Evolutionary conservation across 2,329 filamentous ascomycete species (phyloP).

Genomic region (Sporothrix protearum): DNA sequence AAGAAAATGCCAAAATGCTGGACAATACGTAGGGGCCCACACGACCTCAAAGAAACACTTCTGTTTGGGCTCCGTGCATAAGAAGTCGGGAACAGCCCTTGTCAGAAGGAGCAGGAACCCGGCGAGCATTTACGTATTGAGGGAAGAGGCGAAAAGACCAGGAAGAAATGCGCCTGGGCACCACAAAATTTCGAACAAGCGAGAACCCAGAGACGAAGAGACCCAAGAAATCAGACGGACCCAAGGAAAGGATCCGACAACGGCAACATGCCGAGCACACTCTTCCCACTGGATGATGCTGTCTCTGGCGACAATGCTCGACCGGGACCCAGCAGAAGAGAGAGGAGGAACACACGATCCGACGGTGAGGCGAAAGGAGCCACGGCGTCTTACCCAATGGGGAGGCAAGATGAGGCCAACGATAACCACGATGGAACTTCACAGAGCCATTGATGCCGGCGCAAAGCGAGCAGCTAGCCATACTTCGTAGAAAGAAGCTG

Average conservation of each 20-base stretch:
- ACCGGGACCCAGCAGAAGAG: background rate
- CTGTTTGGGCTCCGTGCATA: constrained; percentile 10
- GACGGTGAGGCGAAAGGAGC: background rate
- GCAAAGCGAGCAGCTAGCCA: background rate
- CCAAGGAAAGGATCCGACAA: background rate
- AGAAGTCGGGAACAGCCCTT: background rate
- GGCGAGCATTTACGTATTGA: background rate
- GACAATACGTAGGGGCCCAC: background rate
- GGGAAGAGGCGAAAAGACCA: background rate
- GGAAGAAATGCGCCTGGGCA: background rate
- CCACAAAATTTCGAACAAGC: constrained; percentile 8
- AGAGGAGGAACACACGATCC: background rate
- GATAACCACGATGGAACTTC: background rate
- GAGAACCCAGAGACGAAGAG: background rate
- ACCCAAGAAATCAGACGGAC: background rate
- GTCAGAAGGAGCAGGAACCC: background rate
- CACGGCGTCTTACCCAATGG: background rate
- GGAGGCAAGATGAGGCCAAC: background rate
- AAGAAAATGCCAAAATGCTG: background rate
- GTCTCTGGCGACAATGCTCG: background rate
- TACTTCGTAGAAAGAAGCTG: background rate
- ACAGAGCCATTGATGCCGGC: background rate
- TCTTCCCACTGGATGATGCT: background rate
- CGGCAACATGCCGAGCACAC: background rate
- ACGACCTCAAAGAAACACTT: background rate